Evolutionary conservation across 2,329 filamentous ascomycete species (phyloP).

Genomic region (Tolypocladium inflatum): DNA sequence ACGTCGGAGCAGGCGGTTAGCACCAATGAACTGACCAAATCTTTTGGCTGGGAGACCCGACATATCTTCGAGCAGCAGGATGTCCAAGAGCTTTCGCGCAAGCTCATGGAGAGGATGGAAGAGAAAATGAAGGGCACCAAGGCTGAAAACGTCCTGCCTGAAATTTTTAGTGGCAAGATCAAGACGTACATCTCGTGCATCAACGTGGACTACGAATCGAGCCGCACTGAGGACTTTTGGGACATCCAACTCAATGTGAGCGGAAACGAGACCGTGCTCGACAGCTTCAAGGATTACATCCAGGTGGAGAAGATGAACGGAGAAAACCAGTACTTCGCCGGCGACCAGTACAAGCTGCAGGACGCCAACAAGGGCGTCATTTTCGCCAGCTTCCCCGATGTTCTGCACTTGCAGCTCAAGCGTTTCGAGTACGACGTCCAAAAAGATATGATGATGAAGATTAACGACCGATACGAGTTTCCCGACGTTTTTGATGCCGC

Average conservation of each 20-base stretch:
- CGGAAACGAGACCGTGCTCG: conserved; percentile 84
- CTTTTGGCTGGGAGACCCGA: conserved; percentile 95
- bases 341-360: conserved; percentile 81
- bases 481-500: conserved; percentile 75
- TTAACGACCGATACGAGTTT: conserved; percentile 88
- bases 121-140: conserved; percentile 96
- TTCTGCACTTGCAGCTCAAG: conserved; percentile 90
- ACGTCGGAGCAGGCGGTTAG: conserved; percentile 75
- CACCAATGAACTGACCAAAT: conserved; percentile 88
- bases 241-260: conserved; percentile 96
- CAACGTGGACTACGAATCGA: conserved; percentile 95
- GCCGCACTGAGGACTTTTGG: conserved; percentile 95
- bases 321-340: conserved; percentile 96
- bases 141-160: conserved; percentile 77
- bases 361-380: conserved; percentile 98
- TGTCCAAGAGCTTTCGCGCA: conserved; percentile 91
- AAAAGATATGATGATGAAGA: conserved; percentile 96
- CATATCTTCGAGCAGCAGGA: conserved; percentile 99
- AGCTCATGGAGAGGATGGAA: conserved; percentile 95
- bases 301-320: conserved; percentile 95
- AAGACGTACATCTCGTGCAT: conserved; percentile 99
- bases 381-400: conserved; percentile 88
- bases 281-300: conserved; percentile 94
- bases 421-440: conserved; percentile 97
- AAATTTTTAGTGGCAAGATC: conserved; percentile 93